Percentiles rank a stretch among this genome's conserved stretches.
These are phyloP conservation scores for Rhizopogon roseolus DNA, from an alignment of 768 basidiomycete species.

Conservation along the genomic window DNA sequence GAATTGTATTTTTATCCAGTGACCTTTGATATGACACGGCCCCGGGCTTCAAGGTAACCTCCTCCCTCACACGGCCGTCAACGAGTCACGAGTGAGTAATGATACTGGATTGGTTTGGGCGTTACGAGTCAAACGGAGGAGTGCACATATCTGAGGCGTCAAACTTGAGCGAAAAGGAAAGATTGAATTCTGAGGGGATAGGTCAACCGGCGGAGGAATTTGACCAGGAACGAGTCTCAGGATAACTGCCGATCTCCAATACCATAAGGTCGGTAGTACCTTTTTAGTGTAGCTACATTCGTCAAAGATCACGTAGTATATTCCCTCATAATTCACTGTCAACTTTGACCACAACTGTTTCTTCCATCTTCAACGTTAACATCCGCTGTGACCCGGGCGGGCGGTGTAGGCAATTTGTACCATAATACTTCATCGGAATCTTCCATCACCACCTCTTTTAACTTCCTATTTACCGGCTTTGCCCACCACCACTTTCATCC, in stretches of 20 bases:
- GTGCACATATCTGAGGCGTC: neutral
- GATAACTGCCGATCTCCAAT: neutral
- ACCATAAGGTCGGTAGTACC: neutral
- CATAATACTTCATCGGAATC: neutral
- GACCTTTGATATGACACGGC: no score
- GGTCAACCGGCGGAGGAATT: neutral
- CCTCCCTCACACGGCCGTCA: constrained; percentile 1
- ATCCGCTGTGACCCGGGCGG: no score
- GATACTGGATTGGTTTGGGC: neutral
- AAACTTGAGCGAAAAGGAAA: neutral
- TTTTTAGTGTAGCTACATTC: neutral
- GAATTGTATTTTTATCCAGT: neutral
- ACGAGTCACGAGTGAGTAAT: neutral
- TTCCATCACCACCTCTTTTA: neutral
- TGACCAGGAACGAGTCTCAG: neutral
- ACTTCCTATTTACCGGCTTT: neutral
- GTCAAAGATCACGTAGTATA: neutral
- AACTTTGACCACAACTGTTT: no score
- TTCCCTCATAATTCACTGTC: neutral
- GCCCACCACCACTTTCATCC: neutral
- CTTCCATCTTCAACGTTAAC: neutral
- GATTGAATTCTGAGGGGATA: neutral
- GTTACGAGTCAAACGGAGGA: neutral
- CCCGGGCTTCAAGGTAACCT: no score
- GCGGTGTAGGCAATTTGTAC: neutral